phyloP scores from a whole-genome alignment of 495 filamentous ascomycete genomes.

The Collariella sp. region DNA sequence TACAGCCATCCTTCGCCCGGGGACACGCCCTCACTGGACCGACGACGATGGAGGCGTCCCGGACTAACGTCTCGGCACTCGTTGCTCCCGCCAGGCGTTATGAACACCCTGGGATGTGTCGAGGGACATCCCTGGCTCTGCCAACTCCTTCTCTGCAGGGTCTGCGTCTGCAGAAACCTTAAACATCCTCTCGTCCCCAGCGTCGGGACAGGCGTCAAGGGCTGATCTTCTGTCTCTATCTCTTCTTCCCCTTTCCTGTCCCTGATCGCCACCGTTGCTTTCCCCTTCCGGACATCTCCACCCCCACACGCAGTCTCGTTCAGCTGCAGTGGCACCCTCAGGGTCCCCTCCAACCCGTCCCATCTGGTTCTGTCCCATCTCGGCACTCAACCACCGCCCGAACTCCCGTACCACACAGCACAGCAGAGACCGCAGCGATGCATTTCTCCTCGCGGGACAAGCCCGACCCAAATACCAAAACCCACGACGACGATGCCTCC shows the following conservation, averaged over 20 bases:
- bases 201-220: neutral
- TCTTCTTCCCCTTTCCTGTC: neutral
- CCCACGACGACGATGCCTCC: neutral
- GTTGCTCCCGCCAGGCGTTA: too few relatives aligned
- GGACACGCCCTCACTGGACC: neutral
- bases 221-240: neutral
- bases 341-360: too few relatives aligned
- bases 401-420: neutral
- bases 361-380: neutral
- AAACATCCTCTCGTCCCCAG: neutral
- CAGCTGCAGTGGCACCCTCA: too few relatives aligned
- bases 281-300: neutral
- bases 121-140: too few relatives aligned
- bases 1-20: neutral
- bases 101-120: too few relatives aligned
- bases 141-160: too few relatives aligned
- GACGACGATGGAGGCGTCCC: neutral
- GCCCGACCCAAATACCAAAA: neutral
- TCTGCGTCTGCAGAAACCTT: neutral
- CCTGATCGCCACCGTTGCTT: conserved; percentile 4
- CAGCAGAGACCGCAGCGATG: neutral
- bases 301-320: neutral
- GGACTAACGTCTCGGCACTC: neutral
- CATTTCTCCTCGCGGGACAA: neutral
- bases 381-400: neutral